Evolutionary conservation across 1,284 basidiomycete genomes (phyloP).

Genomic region (Ustilago sp.): DNA sequence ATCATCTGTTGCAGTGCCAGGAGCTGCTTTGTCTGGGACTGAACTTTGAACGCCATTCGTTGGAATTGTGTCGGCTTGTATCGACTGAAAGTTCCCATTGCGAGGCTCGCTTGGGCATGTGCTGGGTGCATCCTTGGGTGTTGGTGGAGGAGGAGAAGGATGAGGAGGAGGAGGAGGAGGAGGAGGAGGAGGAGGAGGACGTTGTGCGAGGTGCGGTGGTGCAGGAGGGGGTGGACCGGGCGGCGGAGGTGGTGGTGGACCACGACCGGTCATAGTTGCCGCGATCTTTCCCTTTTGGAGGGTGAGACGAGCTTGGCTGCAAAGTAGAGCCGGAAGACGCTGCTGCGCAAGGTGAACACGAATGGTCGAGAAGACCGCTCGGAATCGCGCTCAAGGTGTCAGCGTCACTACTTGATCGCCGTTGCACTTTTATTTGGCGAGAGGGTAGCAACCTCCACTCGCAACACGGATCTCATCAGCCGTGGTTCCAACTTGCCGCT

Average conservation of each 20-base stretch:
- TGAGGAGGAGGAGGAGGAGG: background rate
- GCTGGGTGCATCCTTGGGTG: background rate
- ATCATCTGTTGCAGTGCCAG: conserved; percentile 14
- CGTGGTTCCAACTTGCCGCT: background rate
- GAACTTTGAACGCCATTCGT: background rate
- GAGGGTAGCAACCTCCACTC: background rate
- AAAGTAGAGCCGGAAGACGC: background rate
- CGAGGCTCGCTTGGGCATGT: background rate
- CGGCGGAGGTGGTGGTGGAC: conserved; percentile 32
- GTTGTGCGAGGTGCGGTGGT: conserved; percentile 24
- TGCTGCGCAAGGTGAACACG: background rate
- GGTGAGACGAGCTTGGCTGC: background rate
- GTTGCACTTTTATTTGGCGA: background rate
- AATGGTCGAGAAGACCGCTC: conserved; percentile 1
- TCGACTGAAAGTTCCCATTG: background rate
- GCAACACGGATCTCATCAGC: background rate
- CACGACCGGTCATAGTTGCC: conserved; percentile 32
- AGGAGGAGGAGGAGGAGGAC: background rate
- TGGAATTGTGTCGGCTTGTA: background rate
- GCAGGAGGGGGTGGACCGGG: conserved; percentile 45
- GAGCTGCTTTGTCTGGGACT: background rate
- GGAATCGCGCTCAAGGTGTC: background rate
- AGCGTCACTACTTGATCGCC: too few species aligned
- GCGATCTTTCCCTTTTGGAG: background rate
- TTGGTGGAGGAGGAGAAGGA: background rate